Evolutionary conservation across 2,329 filamentous ascomycete species (phyloP).

Genomic region (Cladorrhinum sp.): DNA sequence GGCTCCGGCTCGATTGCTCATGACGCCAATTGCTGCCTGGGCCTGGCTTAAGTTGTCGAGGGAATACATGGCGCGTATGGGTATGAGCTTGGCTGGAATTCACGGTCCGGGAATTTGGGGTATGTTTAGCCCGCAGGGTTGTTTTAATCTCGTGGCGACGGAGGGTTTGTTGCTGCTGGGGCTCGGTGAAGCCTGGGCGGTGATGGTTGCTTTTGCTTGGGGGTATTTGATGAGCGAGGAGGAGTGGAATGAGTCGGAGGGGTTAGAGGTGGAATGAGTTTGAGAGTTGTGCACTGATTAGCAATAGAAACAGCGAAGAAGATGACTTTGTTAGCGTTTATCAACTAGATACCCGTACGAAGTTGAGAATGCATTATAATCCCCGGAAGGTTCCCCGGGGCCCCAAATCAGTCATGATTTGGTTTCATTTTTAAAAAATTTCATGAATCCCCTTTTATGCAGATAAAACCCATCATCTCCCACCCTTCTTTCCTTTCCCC

Average conservation of each 20-base stretch:
- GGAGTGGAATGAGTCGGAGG: conserved; percentile 23
- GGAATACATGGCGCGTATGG: conserved; percentile 32
- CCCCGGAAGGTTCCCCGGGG: too few relatives aligned
- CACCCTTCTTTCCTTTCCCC: conserved; percentile 28
- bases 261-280: background rate
- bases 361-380: too few relatives aligned
- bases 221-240: conserved; percentile 21
- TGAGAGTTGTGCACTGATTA: too few relatives aligned
- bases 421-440: too few relatives aligned
- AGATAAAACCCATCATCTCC: too few relatives aligned
- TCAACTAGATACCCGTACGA: too few relatives aligned
- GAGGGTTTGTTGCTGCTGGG: conserved; percentile 46
- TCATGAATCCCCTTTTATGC: too few relatives aligned
- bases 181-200: conserved; percentile 45
- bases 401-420: too few relatives aligned
- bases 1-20: conserved; percentile 40
- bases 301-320: too few relatives aligned
- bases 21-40: conserved; percentile 47
- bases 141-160: conserved; percentile 45
- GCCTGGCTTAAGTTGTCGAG: conserved; percentile 45
- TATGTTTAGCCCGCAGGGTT: conserved; percentile 38
- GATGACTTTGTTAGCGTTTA: too few relatives aligned
- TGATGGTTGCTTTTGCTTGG: conserved; percentile 35
- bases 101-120: conserved; percentile 36
- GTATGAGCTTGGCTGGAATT: conserved; percentile 38